Percentiles rank a stretch among this genome's conserved stretches.
These are phyloP conservation scores for Macrocystidia cucumis DNA, from an alignment of 1,284 basidiomycete species.

Conservation along the genomic window DNA sequence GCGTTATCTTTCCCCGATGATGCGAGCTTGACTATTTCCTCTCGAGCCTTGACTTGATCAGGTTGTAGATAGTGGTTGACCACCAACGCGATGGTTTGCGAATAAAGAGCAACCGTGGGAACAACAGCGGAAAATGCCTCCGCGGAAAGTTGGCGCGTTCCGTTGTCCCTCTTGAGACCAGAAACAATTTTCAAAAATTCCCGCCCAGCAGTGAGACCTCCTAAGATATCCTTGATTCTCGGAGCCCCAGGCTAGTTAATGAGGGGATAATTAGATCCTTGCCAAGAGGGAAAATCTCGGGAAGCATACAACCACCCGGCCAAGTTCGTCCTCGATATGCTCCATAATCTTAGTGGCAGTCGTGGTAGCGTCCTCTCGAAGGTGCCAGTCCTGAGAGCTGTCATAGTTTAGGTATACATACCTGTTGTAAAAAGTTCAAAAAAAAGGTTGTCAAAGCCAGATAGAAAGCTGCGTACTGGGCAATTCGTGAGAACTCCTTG, in stretches of 20 bases:
- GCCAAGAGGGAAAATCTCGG: too few species aligned
- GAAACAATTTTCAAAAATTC: too few species aligned
- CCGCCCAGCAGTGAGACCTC: too few species aligned
- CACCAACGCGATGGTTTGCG: slow-evolving; percentile 47
- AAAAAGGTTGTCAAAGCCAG: not conserved
- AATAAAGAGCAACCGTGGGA: slow-evolving; percentile 44
- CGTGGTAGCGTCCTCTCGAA: slow-evolving; percentile 37
- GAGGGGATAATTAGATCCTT: too few species aligned
- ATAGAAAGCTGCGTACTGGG: slow-evolving; percentile 32
- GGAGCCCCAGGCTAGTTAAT: too few species aligned
- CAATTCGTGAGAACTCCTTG: slow-evolving; percentile 44
- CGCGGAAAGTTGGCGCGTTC: too few species aligned
- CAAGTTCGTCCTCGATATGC: slow-evolving; percentile 31
- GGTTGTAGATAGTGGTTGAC: slow-evolving; percentile 58
- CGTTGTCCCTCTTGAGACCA: too few species aligned
- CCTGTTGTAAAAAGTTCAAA: slow-evolving; percentile 28
- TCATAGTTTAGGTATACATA: slow-evolving; percentile 56
- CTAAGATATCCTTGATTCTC: too few species aligned
- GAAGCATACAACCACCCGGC: too few species aligned
- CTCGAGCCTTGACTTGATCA: slow-evolving; percentile 27
- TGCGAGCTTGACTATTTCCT: slow-evolving; percentile 36
- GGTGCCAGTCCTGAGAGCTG: slow-evolving; percentile 48
- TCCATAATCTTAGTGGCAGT: slow-evolving; percentile 33
- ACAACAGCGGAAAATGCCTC: slow-evolving; percentile 39
- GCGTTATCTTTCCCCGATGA: slow-evolving; percentile 12